Percentiles rank a stretch among this genome's conserved stretches.
These are phyloP conservation scores for Yarrowia sp. DNA, from an alignment of 805 yeast genomes.

Conservation along the genomic window DNA sequence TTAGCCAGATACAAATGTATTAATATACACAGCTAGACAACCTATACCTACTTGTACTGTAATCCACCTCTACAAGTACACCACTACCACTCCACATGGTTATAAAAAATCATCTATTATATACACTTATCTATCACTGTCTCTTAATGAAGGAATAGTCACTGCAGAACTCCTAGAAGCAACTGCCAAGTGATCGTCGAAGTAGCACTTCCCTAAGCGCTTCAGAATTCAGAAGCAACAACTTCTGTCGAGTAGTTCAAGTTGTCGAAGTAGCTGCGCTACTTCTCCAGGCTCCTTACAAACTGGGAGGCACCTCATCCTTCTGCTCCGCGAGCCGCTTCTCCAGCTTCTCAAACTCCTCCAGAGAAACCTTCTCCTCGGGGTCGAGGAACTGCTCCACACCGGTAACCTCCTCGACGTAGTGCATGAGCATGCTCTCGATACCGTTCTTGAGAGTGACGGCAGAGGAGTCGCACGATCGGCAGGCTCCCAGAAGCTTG, in stretches of 20 bases:
- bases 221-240: too few relatives aligned
- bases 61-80: too few relatives aligned
- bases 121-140: background rate
- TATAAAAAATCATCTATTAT: constrained; percentile 12
- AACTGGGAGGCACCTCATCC: constrained; percentile 32
- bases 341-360: constrained; percentile 84
- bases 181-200: too few relatives aligned
- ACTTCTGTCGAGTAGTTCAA: too few relatives aligned
- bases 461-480: constrained; percentile 85
- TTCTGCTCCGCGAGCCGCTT: constrained; percentile 46
- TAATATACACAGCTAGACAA: too few relatives aligned
- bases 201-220: too few relatives aligned
- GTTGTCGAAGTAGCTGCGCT: too few relatives aligned
- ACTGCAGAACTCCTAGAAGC: too few relatives aligned
- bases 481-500: constrained; percentile 92
- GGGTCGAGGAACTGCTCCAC: constrained; percentile 87
- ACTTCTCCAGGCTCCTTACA: background rate
- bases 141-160: too few relatives aligned
- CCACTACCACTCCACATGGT: too few relatives aligned
- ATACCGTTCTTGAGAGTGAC: constrained; percentile 94
- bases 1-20: too few relatives aligned
- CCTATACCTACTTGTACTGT: too few relatives aligned
- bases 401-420: constrained; percentile 89
- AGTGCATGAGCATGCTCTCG: constrained; percentile 95
- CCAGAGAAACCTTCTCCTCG: constrained; percentile 67